Conservation (phyloP, 2,329 filamentous ascomycete species). For the Albifimbria verrucaria region DNA sequence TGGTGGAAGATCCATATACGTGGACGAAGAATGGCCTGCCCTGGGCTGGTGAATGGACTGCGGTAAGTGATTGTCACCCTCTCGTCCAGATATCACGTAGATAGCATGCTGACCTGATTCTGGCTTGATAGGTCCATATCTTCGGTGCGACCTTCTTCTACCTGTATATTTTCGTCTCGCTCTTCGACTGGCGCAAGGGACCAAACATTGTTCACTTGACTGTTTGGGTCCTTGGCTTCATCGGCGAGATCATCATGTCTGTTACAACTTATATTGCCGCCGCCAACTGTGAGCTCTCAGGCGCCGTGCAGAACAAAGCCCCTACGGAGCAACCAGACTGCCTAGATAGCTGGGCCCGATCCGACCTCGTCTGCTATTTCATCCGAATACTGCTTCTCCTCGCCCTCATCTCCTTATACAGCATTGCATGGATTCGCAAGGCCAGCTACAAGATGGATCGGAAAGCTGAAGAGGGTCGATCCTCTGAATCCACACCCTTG, state of each 20-base stretch:
- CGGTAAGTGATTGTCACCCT: slow-evolving; percentile 60
- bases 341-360: slow-evolving; percentile 37
- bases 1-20: slow-evolving; percentile 32
- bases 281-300: slow-evolving; percentile 61
- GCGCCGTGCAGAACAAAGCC: slow-evolving; percentile 23
- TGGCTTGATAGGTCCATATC: slow-evolving; percentile 68
- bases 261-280: slow-evolving; percentile 67
- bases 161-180: slow-evolving; percentile 77
- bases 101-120: slow-evolving; percentile 6
- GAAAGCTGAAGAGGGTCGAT: slow-evolving; percentile 35
- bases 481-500: slow-evolving; percentile 62
- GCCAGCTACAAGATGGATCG: slow-evolving; percentile 32
- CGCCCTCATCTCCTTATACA: slow-evolving; percentile 50
- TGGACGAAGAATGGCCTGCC: slow-evolving; percentile 43
- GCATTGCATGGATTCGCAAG: slow-evolving; percentile 39
- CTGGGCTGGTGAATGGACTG: slow-evolving; percentile 76
- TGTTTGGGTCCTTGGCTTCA: slow-evolving; percentile 72
- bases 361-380: slow-evolving; percentile 64
- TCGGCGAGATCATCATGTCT: slow-evolving; percentile 71
- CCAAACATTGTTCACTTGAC: slow-evolving; percentile 77
- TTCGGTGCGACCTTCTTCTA: slow-evolving; percentile 84
- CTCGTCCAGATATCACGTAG: too few species aligned
- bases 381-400: slow-evolving; percentile 66
- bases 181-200: slow-evolving; percentile 78
- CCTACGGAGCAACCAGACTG: slow-evolving; percentile 24